Evolutionary conservation across 2,329 filamentous ascomycete genomes (phyloP), one percentile per base, ranked within the genome.

Genomic region (Hortaea werneckii): DNA sequence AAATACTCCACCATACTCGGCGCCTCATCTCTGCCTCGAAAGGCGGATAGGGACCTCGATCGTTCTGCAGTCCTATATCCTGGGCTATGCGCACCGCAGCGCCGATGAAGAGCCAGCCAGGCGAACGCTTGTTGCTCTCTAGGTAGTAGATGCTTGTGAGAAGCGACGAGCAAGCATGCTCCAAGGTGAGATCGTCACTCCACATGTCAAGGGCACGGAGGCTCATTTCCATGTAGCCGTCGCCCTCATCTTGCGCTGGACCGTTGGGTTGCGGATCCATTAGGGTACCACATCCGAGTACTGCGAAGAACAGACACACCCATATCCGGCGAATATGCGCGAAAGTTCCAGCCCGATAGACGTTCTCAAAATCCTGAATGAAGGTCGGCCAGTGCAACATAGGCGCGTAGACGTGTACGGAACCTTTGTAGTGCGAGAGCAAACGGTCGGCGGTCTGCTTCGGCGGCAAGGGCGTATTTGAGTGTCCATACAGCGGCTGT

Each of bases 1-100:
- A 96, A 46, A 95, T 79, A 10, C 86, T 80, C 88, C 92, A 98
- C 90, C 90, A 98, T 2, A 92, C 79, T 45, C 89, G 77, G 50
- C 85, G 80, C 45, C 89, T 80, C 79, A 90, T 88, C 65, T 96
- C 90, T 8, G 78, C 78, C 57, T 95, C 88, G 10, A 94, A 71
- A 1, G 80, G 74, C 2, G 84, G 76, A 75, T 83, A 87, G 0
- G 81, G 75, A 0, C 82, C 83, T 1, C 79, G 78, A 57, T 94
- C 86, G 5, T 78, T 71, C 58, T 95, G 83, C 7, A 96, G 71
- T 0, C 86, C 86, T 40, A 95, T 73, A 54, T 92, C 85, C 61
- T 96, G 90, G 0, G 84, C 85, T 43, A 85, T 81, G 42, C 85
- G 77, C 20, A 94, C 80, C 0, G 88, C 84, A 32, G 76, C 81